Percentiles rank a stretch among this genome's conserved stretches.
Conservation (phyloP, 148 eudicot genomes). For the Vaccinium macrocarpon region DNA sequence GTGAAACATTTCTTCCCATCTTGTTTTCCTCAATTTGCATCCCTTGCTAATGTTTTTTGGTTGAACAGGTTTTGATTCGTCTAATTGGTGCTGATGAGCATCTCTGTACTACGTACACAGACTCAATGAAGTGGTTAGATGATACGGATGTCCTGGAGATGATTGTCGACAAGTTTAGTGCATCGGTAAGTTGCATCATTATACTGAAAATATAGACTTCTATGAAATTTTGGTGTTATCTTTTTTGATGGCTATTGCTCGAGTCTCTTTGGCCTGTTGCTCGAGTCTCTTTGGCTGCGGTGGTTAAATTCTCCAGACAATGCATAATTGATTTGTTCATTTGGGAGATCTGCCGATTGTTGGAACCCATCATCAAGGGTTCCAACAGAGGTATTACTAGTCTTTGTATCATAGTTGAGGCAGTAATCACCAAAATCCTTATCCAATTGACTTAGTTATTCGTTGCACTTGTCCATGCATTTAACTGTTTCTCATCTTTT, state of each 20-base stretch:
- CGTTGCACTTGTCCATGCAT: neutral
- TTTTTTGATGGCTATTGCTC: neutral
- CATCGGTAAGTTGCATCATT: slow-evolving; percentile 64
- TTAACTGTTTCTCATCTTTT: neutral
- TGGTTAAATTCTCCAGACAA: neutral
- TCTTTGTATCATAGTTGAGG: neutral
- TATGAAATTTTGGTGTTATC: neutral
- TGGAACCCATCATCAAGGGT: neutral
- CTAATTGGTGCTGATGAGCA: slow-evolving; percentile 95
- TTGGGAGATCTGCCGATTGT: neutral
- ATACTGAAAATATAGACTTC: neutral
- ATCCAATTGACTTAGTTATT: neutral
- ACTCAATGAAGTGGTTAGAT: slow-evolving; percentile 88
- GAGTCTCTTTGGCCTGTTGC: neutral
- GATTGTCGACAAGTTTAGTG: slow-evolving; percentile 92
- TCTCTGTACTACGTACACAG: slow-evolving; percentile 59
- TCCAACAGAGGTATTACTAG: neutral
- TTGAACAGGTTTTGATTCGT: slow-evolving; percentile 81
- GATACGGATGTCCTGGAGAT: slow-evolving; percentile 83
- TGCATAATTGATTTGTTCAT: neutral
- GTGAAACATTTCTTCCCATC: slow-evolving; percentile 5
- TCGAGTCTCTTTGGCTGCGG: neutral
- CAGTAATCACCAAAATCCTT: neutral
- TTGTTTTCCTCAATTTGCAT: slow-evolving; percentile 6
- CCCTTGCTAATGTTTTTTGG: slow-evolving; percentile 20